Conservation (phyloP, 257 asterid genomes). For the Solanum gracilifrons region DNA sequence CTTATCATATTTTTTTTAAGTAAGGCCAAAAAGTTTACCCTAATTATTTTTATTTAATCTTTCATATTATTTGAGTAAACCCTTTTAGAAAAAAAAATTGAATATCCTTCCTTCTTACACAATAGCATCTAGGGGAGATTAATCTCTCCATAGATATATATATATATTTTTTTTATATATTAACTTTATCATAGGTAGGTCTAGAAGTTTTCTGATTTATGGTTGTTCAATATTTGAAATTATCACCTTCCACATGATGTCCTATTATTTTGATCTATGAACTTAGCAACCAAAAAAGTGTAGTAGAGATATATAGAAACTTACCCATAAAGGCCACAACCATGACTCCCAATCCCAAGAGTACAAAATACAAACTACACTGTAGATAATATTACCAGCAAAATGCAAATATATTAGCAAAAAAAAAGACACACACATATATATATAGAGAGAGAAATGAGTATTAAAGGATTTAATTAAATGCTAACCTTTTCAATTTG, state of each 20-base stretch:
- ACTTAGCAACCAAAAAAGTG: neutral
- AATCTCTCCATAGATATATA: neutral
- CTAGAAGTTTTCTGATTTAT: neutral
- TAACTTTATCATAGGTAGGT: neutral
- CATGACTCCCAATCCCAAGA: constrained; percentile 71
- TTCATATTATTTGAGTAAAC: neutral
- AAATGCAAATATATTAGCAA: neutral
- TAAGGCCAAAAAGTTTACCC: neutral
- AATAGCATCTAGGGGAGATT: neutral
- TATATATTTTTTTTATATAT: neutral
- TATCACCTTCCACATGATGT: neutral
- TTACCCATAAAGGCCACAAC: constrained; percentile 81
- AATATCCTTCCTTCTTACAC: neutral
- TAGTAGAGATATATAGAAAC: neutral
- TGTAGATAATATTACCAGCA: constrained; percentile 20
- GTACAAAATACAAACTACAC: constrained; percentile 80
- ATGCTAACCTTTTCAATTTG: constrained; percentile 57
- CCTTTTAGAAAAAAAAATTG: neutral
- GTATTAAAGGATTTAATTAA: neutral
- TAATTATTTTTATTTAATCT: neutral
- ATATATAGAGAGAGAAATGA: neutral
- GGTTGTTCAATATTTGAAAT: neutral
- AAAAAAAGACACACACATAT: rapidly evolving
- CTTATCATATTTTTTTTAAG: neutral
- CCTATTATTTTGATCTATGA: neutral